A percentile compares a stretch with the other conserved stretches of the same genome.
Evolutionary conservation across 495 filamentous ascomycete species (phyloP).

Genomic region (Neurospora tetrasperma): DNA sequence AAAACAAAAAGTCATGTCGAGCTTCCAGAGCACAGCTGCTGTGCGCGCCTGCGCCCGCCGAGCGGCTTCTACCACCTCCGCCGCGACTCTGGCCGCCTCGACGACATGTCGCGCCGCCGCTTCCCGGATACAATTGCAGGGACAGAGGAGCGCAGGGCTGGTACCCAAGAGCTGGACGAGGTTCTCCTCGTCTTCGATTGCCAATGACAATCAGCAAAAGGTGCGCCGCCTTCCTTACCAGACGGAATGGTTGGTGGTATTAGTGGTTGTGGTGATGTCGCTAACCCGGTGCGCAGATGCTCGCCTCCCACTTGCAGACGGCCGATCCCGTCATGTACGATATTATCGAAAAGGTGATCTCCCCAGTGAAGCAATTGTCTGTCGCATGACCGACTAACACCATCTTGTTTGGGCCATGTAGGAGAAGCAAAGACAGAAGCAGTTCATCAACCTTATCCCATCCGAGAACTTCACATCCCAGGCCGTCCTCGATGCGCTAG

Average conservation of each 20-base stretch:
- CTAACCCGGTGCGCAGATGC: slow-evolving; percentile 45
- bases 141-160: not conserved
- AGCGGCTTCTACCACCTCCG: slow-evolving; percentile 1
- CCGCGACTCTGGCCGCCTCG: slow-evolving; percentile 4
- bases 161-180: slow-evolving; percentile 4
- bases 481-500: slow-evolving; percentile 89
- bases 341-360: slow-evolving; percentile 74
- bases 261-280: slow-evolving; percentile 9
- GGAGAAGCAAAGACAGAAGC: slow-evolving; percentile 92
- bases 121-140: slow-evolving; percentile 2
- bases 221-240: slow-evolving; percentile 22
- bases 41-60: slow-evolving; percentile 13
- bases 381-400: not conserved
- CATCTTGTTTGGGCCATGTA: slow-evolving; percentile 26
- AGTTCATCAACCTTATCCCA: slow-evolving; percentile 97
- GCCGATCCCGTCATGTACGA: slow-evolving; percentile 78
- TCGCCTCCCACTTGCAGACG: slow-evolving; percentile 66
- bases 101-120: slow-evolving; percentile 2
- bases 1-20: slow-evolving; percentile 14
- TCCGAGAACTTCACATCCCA: slow-evolving; percentile 99
- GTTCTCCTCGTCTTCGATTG: slow-evolving; percentile 39
- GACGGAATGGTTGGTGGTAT: not conserved
- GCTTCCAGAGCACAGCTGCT: slow-evolving; percentile 12
- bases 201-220: slow-evolving; percentile 55
- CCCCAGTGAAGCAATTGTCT: not conserved